phyloP scores from a whole-genome alignment of 2,329 filamentous ascomycete species.

The Aspergillus pseudonomiae region DNA sequence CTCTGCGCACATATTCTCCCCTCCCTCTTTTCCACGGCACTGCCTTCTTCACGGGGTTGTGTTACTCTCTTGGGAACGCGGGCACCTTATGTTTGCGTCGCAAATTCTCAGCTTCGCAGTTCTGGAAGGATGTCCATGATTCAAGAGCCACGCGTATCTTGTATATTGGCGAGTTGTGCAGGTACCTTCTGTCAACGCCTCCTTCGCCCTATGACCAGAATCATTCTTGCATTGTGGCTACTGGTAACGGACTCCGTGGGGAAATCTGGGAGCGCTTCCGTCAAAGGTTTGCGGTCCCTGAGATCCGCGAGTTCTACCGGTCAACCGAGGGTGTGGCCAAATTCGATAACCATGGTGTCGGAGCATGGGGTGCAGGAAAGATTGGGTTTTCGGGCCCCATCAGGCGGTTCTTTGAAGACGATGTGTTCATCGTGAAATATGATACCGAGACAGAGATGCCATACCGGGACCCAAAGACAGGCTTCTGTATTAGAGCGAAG shows the following conservation, averaged over 20 bases:
- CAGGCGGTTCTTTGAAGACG: conserved; percentile 43
- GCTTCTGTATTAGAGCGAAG: conserved; percentile 44
- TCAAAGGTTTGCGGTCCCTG: conserved; percentile 46
- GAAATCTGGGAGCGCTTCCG: conserved; percentile 55
- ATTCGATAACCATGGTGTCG: conserved; percentile 48
- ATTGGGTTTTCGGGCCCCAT: conserved; percentile 49
- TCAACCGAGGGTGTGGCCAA: conserved; percentile 52
- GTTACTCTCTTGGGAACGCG: conserved; percentile 43
- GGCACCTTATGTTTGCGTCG: conserved; percentile 49
- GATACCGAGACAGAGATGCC: conserved; percentile 47
- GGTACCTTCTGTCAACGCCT: conserved; percentile 51
- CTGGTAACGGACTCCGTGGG: conserved; percentile 52
- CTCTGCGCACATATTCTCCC: conserved; percentile 51
- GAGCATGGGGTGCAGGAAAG: conserved; percentile 47
- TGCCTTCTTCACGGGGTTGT: conserved; percentile 49
- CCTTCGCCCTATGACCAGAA: conserved; percentile 49
- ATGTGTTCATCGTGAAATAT: conserved; percentile 47
- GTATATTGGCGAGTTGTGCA: conserved; percentile 54
- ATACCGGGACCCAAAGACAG: conserved; percentile 48
- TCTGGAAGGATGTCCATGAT: conserved; percentile 51
- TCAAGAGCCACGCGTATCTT: conserved; percentile 47
- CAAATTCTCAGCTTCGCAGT: conserved; percentile 51
- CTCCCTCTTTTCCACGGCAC: conserved; percentile 56
- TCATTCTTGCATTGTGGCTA: conserved; percentile 49
- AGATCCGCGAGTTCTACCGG: conserved; percentile 53